These are phyloP conservation scores for Cryomyces minteri DNA, from an alignment of 495 filamentous ascomycete species.

Conservation along the genomic window DNA sequence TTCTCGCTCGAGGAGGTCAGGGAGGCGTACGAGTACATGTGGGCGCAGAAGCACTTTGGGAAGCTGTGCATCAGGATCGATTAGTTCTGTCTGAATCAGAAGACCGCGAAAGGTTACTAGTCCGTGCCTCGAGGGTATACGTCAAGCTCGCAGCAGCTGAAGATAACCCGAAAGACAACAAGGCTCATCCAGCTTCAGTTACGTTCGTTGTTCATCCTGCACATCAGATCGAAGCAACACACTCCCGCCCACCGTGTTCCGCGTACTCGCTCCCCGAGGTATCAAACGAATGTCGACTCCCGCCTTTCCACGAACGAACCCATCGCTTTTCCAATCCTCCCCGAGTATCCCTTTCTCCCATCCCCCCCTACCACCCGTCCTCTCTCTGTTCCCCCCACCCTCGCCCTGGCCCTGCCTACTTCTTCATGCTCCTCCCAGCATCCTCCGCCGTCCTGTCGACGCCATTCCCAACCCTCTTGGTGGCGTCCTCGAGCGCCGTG, in stretches of 20 bases:
- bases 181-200: neutral
- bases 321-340: neutral
- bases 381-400: slow-evolving; percentile 44
- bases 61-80: slow-evolving; percentile 53
- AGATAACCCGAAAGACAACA: neutral
- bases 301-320: neutral
- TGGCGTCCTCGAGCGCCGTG: slow-evolving; percentile 37
- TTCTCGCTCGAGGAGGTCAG: slow-evolving; percentile 18
- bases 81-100: slow-evolving; percentile 10
- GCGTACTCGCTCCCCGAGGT: neutral
- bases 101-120: neutral
- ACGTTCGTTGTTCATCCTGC: no score
- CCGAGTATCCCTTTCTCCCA: neutral
- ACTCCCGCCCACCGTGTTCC: neutral
- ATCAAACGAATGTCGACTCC: neutral
- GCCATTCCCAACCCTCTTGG: slow-evolving; percentile 42
- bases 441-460: slow-evolving; percentile 40
- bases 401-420: slow-evolving; percentile 51
- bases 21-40: slow-evolving; percentile 36
- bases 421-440: slow-evolving; percentile 33
- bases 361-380: neutral
- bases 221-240: neutral
- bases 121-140: neutral
- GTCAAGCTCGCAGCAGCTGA: neutral
- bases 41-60: slow-evolving; percentile 58